Base-by-base conservation (phyloP, 75 land plant species). In the Selaginella tamariscina region DNA sequence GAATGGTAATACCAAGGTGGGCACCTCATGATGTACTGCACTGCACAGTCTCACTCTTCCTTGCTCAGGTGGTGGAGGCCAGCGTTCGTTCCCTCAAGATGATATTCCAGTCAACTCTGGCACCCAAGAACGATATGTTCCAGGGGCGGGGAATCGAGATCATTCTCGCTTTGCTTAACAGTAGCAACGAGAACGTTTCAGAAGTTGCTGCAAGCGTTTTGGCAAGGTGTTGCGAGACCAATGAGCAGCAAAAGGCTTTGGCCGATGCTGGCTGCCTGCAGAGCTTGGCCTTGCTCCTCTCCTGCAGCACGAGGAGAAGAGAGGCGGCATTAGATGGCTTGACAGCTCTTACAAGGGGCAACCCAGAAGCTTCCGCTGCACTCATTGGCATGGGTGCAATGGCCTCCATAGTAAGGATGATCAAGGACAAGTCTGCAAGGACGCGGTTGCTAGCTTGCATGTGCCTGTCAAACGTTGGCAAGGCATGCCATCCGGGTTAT, bases 151-250 rank as follows among this genome's bases (percentile, higher is more conserved):
- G 86, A 2, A 82, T 85, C 80, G 79, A 85, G 30, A 78, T 85
- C 29, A 75, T 94, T 23, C 72, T 85, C 2, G 79, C 86, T 1
- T 81, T 94, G 31, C 56, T 94, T 27, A 82, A 80, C 56, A 85
- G 81, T 70, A 71, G 71, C 20, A 94, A 82, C 71, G 98, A 94
- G 59, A 89, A 82, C 74, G 85, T 89, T 22, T 82, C 78, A 15
- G 98, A 91, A 65, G 88, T 94, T 71, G 96, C 91, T 65, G 86
- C 86, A 26, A 77, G 86, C 63, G 88, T 94, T 5, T 75, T 94
- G 22, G 74, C 88, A 22, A 77, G 93, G 30, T 94, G 96, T 29
- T 89, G 96, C 56, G 76, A 83, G 65, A 87, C 83, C 57, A 27
- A 21, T 70, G 67, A 31, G 63, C 88, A 94, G 57, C 96, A 94